Evolutionary conservation across 2,329 filamentous ascomycete species (phyloP), one percentile per base, ranked within the genome.

Genomic region (Phaeomoniella chlamydospora): DNA sequence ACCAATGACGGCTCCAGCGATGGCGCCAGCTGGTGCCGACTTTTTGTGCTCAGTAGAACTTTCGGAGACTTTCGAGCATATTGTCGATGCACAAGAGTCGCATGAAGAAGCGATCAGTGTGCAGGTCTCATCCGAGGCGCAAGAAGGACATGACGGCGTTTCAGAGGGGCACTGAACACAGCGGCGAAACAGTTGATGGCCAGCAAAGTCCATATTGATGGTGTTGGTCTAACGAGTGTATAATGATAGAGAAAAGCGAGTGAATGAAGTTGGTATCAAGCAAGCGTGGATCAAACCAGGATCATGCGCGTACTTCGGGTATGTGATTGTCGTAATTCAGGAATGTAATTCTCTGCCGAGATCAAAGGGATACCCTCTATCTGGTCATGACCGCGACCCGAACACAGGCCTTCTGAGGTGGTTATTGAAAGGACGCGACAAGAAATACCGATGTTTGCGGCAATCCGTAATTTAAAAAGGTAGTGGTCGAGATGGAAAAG

Each of bases 1-100:
- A 43, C 86, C 90, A 31, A 96, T 64, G 6, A 94, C 86, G 44
- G 88, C 88, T 44, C 90, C 90, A 2, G 81, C 88, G 44, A 98
- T 94, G 19, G 84, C 83, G 30, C 87, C 87, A 2, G 79, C 66
- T 29, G 43, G 47, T 29, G 26, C 50, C 43, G 31, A 46, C 36
- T 52, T 55, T 37, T 39, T 48, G 2, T 42, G 36, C n/a, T 53
- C 44, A 14, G 46, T 44, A 11, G 54, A 50, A n/a, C 50, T 53
- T 6, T 56, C 54, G 4, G 57, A 51, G 33, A 56, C 56, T 40
- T 56, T 52, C 9, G 72, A 57, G 49, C 77, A 84, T 15, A 58
- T 57, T 18, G 70, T 72, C 18, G 58, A 59, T 4, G 75, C 65
- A 53, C 79, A 84, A 29, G 53, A 45, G 39, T 70, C 56, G 59